Evolutionary conservation across 768 basidiomycete species (phyloP).

Genomic region (Lactarius deliciosus): DNA sequence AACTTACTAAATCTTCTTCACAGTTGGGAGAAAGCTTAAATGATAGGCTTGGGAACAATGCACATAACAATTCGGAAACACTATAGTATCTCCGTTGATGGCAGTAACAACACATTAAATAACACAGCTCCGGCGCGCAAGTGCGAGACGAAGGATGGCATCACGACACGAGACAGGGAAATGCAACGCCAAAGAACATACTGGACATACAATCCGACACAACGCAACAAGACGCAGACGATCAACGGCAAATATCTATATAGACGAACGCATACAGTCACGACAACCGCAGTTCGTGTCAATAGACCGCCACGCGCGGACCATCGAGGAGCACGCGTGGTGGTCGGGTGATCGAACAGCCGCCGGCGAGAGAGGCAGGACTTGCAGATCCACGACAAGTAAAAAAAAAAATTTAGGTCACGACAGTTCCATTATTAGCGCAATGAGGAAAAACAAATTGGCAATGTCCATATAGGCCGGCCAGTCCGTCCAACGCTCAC

Average conservation of each 20-base stretch:
- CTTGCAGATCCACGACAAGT: not conserved
- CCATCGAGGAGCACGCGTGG: conserved; percentile 16
- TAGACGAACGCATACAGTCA: not conserved
- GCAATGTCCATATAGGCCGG: not conserved
- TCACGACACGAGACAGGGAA: not conserved
- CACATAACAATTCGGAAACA: not conserved
- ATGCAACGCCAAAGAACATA: not conserved
- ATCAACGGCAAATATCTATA: conserved; percentile 1
- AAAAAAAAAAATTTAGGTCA: not conserved
- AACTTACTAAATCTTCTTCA: not conserved
- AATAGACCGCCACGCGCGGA: conserved; percentile 25
- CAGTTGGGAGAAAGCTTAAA: not conserved
- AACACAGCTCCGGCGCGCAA: not conserved
- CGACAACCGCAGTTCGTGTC: conserved; percentile 23
- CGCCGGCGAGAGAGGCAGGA: not conserved
- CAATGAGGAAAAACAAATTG: not conserved
- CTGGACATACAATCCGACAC: not conserved
- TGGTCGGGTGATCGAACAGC: conserved; percentile 21
- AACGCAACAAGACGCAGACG: not conserved
- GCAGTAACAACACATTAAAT: not conserved
- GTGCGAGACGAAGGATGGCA: not conserved
- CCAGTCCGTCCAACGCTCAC: conserved; percentile 5
- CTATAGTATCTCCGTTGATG: not conserved
- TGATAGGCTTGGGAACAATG: not conserved
- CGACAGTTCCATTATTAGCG: conserved; percentile 9